Evolutionary conservation across 805 yeast species (phyloP), one percentile per base, ranked within the genome.

Genomic region (Isabelozyma gotoi): DNA sequence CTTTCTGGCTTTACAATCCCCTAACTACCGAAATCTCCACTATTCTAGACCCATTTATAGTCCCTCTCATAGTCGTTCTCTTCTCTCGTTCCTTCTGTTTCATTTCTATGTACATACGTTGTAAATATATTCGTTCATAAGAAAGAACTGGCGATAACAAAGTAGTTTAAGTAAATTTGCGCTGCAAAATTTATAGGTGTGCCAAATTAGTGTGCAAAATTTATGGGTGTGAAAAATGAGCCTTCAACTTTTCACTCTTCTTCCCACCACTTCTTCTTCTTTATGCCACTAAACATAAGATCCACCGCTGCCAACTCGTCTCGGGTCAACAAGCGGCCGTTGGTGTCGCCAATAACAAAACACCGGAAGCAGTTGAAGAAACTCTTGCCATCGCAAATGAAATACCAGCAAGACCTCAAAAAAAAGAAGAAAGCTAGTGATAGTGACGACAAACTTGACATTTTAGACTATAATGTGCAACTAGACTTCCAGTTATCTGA

Each of bases 281-380:
- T 24, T 24, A 55, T 56, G 57, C 48, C 53, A 12, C 39, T 53
- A 10, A 59, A 59, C 40, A 51, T 69, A 4, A 51, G 65, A 29
- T 70, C 57, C 39, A 66, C 67, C 42, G 76, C 76, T 2, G 73
- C 77, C 5, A 64, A 56, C 44, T 63, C 74, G 39, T 70, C 75
- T 0, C 51, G 56, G 14, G 60, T 71, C 14, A 38, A 57, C 33
- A 50, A 56, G 46, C 45, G 53, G 40, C 44, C 52, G 12, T 19
- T 52, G 12, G 52, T 52, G 16, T 57, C 67, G 3, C 61, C 68
- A 0, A 51, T 57, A 16, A 57, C 56, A 47, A 57, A 60, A 43
- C 47, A 52, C 36, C 55, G 52, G 45, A 55, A 55, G 19, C 59
- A 57, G 33, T 37, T 60, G 2, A 61, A 63, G 45, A 57, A 51